phyloP scores from a whole-genome alignment of 225 moss, liverwort and hornwort species.

The Takakia lepidozioides region DNA sequence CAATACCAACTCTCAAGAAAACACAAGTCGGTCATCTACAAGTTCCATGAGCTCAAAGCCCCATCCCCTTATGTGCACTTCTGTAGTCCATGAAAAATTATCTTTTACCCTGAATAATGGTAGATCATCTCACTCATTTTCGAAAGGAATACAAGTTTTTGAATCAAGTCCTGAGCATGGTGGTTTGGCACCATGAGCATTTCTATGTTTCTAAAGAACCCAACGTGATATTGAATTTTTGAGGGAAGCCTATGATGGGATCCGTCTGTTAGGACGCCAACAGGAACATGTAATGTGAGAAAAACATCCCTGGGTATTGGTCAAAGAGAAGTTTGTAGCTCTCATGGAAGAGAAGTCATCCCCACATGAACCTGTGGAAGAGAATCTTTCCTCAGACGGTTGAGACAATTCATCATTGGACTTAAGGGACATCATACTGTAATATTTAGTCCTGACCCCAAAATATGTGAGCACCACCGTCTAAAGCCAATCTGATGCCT shows the following conservation, averaged over 20 bases:
- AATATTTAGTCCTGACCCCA: no score
- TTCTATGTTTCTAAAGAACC: conserved; percentile 94
- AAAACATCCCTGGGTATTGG: conserved; percentile 55
- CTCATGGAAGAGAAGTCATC: no score
- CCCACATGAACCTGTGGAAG: no score
- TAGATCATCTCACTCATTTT: conserved; percentile 96
- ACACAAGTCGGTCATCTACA: conserved; percentile 75
- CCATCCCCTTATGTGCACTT: conserved; percentile 81
- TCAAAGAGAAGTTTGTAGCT: conserved; percentile 51
- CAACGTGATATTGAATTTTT: conserved; percentile 78
- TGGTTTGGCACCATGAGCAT: conserved; percentile 88
- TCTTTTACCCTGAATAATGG: conserved; percentile 81
- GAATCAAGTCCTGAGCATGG: conserved; percentile 72
- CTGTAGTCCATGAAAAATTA: conserved; percentile 63
- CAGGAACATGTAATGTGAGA: conserved; percentile 52
- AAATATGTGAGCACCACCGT: no score
- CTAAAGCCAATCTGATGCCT: no score
- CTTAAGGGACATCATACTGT: no score
- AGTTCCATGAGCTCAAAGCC: conserved; percentile 69
- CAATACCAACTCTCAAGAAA: conserved; percentile 81
- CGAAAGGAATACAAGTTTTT: conserved; percentile 92
- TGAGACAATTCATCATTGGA: no score
- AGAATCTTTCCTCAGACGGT: no score
- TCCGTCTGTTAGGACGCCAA: conserved; percentile 40
- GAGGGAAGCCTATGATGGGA: conserved; percentile 58